A percentile compares a stretch with the other conserved stretches of the same genome.
phyloP scores from a whole-genome alignment of 176 grass and related monocot genomes.

The Ananas comosus region DNA sequence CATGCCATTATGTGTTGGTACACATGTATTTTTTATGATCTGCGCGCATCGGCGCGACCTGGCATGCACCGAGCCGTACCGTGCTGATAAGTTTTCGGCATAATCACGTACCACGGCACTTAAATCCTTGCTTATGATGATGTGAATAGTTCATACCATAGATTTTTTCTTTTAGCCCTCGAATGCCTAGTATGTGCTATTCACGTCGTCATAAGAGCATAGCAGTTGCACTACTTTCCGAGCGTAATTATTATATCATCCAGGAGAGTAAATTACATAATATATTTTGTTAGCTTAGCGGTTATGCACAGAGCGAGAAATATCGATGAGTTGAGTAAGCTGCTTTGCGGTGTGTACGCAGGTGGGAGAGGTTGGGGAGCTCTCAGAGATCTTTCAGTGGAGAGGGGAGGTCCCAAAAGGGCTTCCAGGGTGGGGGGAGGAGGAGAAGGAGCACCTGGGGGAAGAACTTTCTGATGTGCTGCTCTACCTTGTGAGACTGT shows the following conservation, averaged over 20 bases:
- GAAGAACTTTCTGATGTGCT: constrained; percentile 86
- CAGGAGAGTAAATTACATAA: neutral
- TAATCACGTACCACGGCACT: too few relatives aligned
- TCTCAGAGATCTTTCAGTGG: constrained; percentile 97
- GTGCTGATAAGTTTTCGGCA: too few relatives aligned
- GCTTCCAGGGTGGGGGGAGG: constrained; percentile 58
- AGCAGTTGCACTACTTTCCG: neutral
- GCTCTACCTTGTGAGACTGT: constrained; percentile 78
- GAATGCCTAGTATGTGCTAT: too few relatives aligned
- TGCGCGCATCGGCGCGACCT: too few relatives aligned
- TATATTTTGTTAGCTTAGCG: neutral
- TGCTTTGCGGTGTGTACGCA: constrained; percentile 19
- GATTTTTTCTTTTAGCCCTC: too few relatives aligned
- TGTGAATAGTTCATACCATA: too few relatives aligned
- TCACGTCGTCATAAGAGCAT: too few relatives aligned
- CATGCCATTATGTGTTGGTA: too few relatives aligned
- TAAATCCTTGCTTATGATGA: too few relatives aligned
- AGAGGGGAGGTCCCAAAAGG: constrained; percentile 93
- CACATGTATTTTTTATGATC: too few relatives aligned
- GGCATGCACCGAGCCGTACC: too few relatives aligned
- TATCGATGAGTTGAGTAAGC: neutral
- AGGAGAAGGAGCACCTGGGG: constrained; percentile 73
- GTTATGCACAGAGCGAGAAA: too few relatives aligned
- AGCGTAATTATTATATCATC: constrained; percentile 3
- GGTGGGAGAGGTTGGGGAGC: constrained; percentile 90